Evolutionary conservation across 495 filamentous ascomycete species (phyloP), one percentile per base, ranked within the genome.

Genomic region (Penicillium goetzii): DNA sequence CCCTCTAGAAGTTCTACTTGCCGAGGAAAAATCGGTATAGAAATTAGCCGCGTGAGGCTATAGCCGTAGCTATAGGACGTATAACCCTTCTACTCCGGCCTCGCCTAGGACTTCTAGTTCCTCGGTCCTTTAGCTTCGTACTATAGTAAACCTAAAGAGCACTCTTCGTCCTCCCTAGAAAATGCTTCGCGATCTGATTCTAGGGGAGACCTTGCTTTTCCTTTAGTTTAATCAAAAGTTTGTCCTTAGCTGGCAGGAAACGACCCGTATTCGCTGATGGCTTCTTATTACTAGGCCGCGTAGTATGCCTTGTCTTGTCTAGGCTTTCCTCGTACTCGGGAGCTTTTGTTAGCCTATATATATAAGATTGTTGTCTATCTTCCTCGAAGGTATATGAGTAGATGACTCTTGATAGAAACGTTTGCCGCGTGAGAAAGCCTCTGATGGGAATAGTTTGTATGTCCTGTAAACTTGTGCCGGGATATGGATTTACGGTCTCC

Each of bases 361-460:
- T 11, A 28, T 4, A 52, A 30, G 49, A 30, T 15, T 11, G 2
- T 5, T 30, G 25, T 25, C 25, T 30, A 52, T 26, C 21, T 28
- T 52, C 49, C 49, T 52, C 49, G 11, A 52, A 52, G 21, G 25
- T 52, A 52, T 12, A 52, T 3, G 49, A 52, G 49, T 52, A 52
- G 49, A 52, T 26, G 3, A 52, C 49, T 15, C 49, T 30, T 30
- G 25, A 52, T 30, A 52, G 49, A 52, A 52, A 52, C 10, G 49
- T 52, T 52, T 52, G 0, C 49, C 49, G 49, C 21, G 49, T 52
- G 12, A 52, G 49, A 52, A 52, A 52, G 15, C 49, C 49, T 52
- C 25, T 26, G 25, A 52, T 26, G 0, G 25, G 49, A 52, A 52
- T 30, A 3, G 49, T 52, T 30, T 52, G 25, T 10, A 52, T 67